phyloP scores from a whole-genome alignment of 2,329 filamentous ascomycete genomes.

The Penicillium verrucosum region DNA sequence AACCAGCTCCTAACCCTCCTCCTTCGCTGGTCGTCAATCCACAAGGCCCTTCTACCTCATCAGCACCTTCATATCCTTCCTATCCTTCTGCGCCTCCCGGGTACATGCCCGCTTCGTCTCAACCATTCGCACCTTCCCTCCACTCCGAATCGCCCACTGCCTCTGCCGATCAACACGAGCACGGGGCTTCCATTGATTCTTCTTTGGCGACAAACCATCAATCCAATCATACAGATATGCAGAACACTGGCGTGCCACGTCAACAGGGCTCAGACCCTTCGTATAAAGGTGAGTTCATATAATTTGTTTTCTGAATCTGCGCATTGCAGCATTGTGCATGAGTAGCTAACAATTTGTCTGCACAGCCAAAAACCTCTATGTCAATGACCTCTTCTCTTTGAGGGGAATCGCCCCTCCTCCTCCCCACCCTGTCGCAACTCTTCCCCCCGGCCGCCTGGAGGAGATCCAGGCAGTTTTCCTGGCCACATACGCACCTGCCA shows the following conservation, averaged over 20 bases:
- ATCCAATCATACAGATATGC: conserved; percentile 34
- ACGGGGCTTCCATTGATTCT: conserved; percentile 63
- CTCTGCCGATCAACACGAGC: conserved; percentile 53
- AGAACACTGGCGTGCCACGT: conserved; percentile 30
- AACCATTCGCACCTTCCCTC: conserved; percentile 39
- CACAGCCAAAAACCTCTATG: conserved; percentile 63
- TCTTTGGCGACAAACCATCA: conserved; percentile 53
- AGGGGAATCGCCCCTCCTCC: conserved; percentile 59
- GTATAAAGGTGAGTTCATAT: conserved; percentile 21
- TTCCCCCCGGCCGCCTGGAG: conserved; percentile 51
- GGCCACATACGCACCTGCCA: conserved; percentile 70
- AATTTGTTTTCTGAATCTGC: neutral
- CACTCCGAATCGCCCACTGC: conserved; percentile 38
- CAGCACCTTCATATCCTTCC: conserved; percentile 32
- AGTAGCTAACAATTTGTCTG: conserved; percentile 41
- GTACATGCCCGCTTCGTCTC: conserved; percentile 39
- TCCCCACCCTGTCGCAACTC: conserved; percentile 50
- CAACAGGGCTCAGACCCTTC: conserved; percentile 20
- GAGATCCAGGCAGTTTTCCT: conserved; percentile 71
- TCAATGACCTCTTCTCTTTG: conserved; percentile 69
- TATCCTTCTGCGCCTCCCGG: conserved; percentile 41
- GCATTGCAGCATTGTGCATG: neutral
- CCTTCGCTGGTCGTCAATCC: conserved; percentile 42
- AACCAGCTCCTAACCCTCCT: conserved; percentile 51
- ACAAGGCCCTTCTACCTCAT: conserved; percentile 33